Conservation (phyloP, 495 filamentous ascomycete species). For the Penicillium argentinense region DNA sequence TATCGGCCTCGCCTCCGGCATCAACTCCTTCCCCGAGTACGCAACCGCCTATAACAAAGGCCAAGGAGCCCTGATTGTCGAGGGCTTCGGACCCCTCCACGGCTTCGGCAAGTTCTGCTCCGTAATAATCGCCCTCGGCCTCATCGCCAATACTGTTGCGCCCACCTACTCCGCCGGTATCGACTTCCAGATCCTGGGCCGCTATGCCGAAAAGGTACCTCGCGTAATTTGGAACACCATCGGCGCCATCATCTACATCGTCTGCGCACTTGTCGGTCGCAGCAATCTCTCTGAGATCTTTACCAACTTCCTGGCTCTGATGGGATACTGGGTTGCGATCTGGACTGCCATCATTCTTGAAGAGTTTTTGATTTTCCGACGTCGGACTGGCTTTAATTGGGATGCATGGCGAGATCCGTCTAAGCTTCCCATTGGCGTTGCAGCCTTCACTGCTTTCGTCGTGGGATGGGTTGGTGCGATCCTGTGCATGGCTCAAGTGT, state of each 20-base stretch:
- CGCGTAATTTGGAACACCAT: slow-evolving; percentile 64
- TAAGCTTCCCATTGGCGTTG: slow-evolving; percentile 62
- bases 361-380: slow-evolving; percentile 64
- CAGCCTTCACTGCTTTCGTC: slow-evolving; percentile 61
- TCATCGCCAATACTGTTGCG: slow-evolving; percentile 69
- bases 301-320: slow-evolving; percentile 69
- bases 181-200: slow-evolving; percentile 65
- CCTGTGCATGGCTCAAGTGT: slow-evolving; percentile 70
- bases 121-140: slow-evolving; percentile 67
- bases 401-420: slow-evolving; percentile 55
- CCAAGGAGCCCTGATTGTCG: slow-evolving; percentile 60
- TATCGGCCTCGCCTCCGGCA: slow-evolving; percentile 67
- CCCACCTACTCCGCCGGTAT: slow-evolving; percentile 70
- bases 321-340: slow-evolving; percentile 72
- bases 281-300: slow-evolving; percentile 63
- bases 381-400: slow-evolving; percentile 57
- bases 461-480: slow-evolving; percentile 70
- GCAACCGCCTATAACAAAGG: slow-evolving; percentile 50
- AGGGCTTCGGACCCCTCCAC: slow-evolving; percentile 60
- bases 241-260: slow-evolving; percentile 58
- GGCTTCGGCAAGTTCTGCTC: slow-evolving; percentile 72
- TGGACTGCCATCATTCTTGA: slow-evolving; percentile 64
- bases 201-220: slow-evolving; percentile 55
- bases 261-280: slow-evolving; percentile 64
- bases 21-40: slow-evolving; percentile 52